Base-by-base conservation (phyloP, 2,329 filamentous ascomycete genomes). In the Ophiocordyceps australis region DNA sequence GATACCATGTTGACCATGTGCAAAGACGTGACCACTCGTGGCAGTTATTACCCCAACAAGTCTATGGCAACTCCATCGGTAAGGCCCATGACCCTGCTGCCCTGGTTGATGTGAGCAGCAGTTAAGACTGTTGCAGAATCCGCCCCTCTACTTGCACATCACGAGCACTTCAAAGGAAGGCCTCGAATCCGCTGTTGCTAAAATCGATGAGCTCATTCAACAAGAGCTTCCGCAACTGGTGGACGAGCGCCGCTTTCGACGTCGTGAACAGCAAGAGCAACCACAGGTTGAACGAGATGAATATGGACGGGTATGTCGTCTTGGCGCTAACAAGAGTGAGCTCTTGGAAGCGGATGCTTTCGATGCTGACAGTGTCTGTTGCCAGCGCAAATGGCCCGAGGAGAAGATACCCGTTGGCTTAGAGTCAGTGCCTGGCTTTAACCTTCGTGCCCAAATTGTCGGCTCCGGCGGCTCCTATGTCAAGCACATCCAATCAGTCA, bases 301-400 rank as follows among this genome's bases (percentile, higher is more conserved):
- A 45, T 83, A 76, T 48, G 86, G 85, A 37, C 71, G 86, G 43
- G 82, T 92, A 69, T 45, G 63, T 46, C 9, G 9, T 7, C 5
- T 10, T 9, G 12, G 12, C 5, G 12, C 5, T 4, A 14, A 10
- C 22, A 8, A 23, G n/a, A n/a, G n/a, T n/a, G n/a, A n/a, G n/a
- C n/a, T n/a, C n/a, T n/a, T n/a, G n/a, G n/a, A n/a, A n/a, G n/a
- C n/a, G n/a, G n/a, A n/a, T n/a, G n/a, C n/a, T n/a, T n/a, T n/a
- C n/a, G n/a, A n/a, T n/a, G n/a, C n/a, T n/a, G n/a, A n/a, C n/a
- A n/a, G n/a, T n/a, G n/a, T n/a, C n/a, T 20, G 13, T 6, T 11
- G 23, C n/a, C 37, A 92, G 82, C 82, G 85, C 38, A 98, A 95
- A 80, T 98, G 89, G 89, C 86, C 89, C 1, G 89, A 95, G 45